Percentiles rank a stretch among this genome's conserved stretches.
phyloP scores from a whole-genome alignment of 202 grass and related monocot species.

The Dendrocalamus latiflorus region DNA sequence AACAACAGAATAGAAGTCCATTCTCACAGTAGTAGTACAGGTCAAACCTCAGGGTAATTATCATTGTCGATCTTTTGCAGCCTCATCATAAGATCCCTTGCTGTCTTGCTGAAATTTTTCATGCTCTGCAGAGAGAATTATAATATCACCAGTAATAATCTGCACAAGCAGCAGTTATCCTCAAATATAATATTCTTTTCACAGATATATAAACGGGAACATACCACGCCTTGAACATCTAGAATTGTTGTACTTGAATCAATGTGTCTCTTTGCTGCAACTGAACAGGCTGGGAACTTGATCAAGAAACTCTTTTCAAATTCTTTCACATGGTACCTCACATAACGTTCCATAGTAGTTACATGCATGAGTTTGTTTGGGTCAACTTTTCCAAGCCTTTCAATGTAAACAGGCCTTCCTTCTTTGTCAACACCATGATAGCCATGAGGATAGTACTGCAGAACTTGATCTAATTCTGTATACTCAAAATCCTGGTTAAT shows the following conservation, averaged over 20 bases:
- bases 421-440: constrained; percentile 61
- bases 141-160: not conserved
- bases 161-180: not conserved
- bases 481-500: constrained; percentile 42
- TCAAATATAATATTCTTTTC: not conserved
- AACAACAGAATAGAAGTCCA: not conserved
- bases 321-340: constrained; percentile 51
- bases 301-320: constrained; percentile 55
- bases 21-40: not conserved
- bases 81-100: constrained; percentile 52
- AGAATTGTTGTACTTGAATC: constrained; percentile 56
- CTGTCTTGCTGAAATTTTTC: constrained; percentile 77
- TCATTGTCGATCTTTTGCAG: constrained; percentile 70
- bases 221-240: constrained; percentile 60
- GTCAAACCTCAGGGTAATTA: constrained; percentile 59
- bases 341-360: constrained; percentile 48
- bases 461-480: constrained; percentile 35
- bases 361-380: constrained; percentile 58
- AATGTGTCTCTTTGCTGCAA: constrained; percentile 51
- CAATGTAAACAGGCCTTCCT: constrained; percentile 48
- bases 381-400: constrained; percentile 56
- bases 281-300: constrained; percentile 48
- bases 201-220: not conserved
- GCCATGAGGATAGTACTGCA: constrained; percentile 48
- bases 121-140: constrained; percentile 42